phyloP scores from a whole-genome alignment of 441 rosid genomes.

The Corymbia citriodora region DNA sequence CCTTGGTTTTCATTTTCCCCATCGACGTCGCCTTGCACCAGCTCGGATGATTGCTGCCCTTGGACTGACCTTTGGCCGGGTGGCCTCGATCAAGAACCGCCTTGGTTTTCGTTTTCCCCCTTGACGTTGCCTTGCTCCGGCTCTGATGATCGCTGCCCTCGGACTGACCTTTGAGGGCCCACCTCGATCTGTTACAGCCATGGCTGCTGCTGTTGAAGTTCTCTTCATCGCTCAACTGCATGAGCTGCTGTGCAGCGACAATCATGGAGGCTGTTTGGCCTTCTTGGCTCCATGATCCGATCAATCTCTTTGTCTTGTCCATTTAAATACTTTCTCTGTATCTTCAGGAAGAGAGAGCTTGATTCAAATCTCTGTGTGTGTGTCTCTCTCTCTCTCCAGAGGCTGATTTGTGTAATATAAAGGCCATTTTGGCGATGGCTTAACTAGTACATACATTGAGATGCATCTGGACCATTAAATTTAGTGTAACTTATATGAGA shows the following conservation, averaged over 20 bases:
- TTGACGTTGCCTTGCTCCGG: background rate
- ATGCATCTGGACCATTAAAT: background rate
- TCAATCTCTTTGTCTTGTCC: background rate
- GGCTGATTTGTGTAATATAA: background rate
- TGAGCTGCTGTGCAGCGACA: background rate
- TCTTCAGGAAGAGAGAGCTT: background rate
- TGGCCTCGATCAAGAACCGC: background rate
- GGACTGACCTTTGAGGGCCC: background rate
- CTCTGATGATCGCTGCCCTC: background rate
- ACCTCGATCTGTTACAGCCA: background rate
- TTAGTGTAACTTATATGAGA: background rate
- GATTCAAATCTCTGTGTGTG: background rate
- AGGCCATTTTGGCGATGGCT: background rate
- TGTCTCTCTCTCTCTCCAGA: background rate
- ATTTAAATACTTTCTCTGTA: background rate
- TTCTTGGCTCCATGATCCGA: background rate
- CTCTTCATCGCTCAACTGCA: slow-evolving; percentile 2
- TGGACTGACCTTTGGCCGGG: background rate
- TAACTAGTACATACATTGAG: background rate
- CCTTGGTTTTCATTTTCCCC: background rate
- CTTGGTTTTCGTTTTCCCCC: background rate
- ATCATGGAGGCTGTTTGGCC: background rate
- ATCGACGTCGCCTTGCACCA: background rate
- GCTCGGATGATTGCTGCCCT: background rate
- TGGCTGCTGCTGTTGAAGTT: background rate